phyloP scores from a whole-genome alignment of 208 protist species.

The Leishmania tropica region DNA sequence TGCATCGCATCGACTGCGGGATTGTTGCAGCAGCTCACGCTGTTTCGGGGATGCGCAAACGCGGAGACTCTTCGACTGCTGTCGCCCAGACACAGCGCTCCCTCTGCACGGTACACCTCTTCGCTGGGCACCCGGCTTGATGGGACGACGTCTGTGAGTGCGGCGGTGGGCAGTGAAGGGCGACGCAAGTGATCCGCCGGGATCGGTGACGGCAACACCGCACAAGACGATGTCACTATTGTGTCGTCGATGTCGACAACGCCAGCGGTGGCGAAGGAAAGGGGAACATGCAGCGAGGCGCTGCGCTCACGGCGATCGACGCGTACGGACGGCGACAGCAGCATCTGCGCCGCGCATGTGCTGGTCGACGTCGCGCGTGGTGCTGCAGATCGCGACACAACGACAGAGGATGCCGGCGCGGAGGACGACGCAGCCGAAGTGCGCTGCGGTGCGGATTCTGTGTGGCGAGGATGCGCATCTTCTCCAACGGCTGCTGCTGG shows the following conservation, averaged over 20 bases:
- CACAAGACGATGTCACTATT: background rate
- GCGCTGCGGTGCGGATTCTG: background rate
- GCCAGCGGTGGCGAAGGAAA: background rate
- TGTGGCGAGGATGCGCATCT: background rate
- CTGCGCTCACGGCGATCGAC: slow-evolving; percentile 8
- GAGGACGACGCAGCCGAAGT: background rate
- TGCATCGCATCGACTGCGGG: background rate
- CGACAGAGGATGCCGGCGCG: background rate
- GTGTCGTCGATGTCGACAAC: background rate
- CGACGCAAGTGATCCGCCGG: background rate
- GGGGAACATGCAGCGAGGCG: background rate
- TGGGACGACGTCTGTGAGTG: slow-evolving; percentile 6
- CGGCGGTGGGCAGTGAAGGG: slow-evolving; percentile 8
- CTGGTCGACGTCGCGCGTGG: slow-evolving; percentile 1
- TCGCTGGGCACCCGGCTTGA: background rate
- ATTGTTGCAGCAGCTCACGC: background rate
- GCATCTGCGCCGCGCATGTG: slow-evolving; percentile 1
- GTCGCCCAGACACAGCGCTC: background rate
- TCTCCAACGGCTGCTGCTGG: slow-evolving; percentile 1
- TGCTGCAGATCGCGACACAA: slow-evolving; percentile 6
- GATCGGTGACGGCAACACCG: slow-evolving; percentile 2
- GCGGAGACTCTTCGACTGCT: background rate
- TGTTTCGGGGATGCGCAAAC: background rate
- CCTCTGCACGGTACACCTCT: background rate
- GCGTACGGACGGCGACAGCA: background rate